Evolutionary conservation across 139 green algal species (phyloP).

Genomic region (Pedinophyceae sp.): DNA sequence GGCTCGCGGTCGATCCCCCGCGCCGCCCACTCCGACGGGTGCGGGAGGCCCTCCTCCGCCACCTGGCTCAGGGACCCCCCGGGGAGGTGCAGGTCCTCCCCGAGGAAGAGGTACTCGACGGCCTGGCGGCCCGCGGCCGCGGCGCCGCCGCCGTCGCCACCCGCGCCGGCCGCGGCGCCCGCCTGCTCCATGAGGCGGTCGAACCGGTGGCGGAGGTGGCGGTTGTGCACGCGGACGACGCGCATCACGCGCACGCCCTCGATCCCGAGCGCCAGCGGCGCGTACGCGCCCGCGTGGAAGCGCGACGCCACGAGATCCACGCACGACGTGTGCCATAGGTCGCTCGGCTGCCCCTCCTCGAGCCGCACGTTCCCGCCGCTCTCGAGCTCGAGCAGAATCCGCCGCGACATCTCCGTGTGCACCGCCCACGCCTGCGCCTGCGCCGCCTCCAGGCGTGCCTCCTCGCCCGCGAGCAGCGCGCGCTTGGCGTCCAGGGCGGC

Average conservation of each 20-base stretch:
- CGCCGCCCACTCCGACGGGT: conserved; percentile 7
- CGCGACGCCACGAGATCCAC: conserved; percentile 25
- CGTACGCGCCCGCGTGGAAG: conserved; percentile 9
- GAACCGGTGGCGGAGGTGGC: conserved; percentile 37
- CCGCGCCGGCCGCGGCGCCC: too few species aligned
- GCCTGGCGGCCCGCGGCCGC: too few species aligned
- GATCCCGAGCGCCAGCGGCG: not conserved
- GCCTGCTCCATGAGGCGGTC: conserved; percentile 14
- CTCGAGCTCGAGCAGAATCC: conserved; percentile 50
- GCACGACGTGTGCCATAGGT: conserved; percentile 45
- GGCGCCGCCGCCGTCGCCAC: too few species aligned
- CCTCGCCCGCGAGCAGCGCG: not conserved
- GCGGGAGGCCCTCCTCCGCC: conserved; percentile 31
- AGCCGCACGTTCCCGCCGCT: conserved; percentile 60
- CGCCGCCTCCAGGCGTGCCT: too few species aligned
- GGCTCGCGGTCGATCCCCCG: conserved; percentile 26
- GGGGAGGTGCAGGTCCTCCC: conserved; percentile 26
- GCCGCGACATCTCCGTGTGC: conserved; percentile 13
- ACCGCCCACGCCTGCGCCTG: too few species aligned
- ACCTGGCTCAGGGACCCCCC: too few species aligned
- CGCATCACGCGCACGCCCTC: conserved; percentile 15
- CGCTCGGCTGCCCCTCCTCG: conserved; percentile 35
- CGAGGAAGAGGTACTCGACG: conserved; percentile 45
- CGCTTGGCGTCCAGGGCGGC: not conserved
- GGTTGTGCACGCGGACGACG: conserved; percentile 46